Conservation (phyloP, 2,329 filamentous ascomycete species). For the Trichoderma cornu-damae region DNA sequence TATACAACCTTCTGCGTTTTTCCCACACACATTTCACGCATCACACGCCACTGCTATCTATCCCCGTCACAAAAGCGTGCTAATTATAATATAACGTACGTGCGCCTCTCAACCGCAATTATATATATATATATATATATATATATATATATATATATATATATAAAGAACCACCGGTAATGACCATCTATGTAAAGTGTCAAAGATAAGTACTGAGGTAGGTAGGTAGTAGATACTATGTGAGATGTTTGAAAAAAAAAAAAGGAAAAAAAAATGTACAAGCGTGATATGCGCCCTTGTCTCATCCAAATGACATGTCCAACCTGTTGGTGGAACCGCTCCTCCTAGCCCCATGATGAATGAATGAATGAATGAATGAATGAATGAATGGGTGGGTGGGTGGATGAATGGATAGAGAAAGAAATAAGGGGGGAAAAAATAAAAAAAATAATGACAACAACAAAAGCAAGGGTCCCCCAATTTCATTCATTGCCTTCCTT, state of each 20-base stretch:
- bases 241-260: too few species aligned
- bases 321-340: background rate
- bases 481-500: background rate
- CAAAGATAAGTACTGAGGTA: background rate
- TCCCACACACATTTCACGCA: too few species aligned
- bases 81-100: too few species aligned
- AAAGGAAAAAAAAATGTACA: background rate
- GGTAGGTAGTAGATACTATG: background rate
- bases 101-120: too few species aligned
- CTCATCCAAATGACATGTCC: constrained; percentile 9
- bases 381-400: too few species aligned
- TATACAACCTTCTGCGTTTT: too few species aligned
- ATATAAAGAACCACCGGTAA: background rate
- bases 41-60: too few species aligned
- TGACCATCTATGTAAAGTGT: background rate
- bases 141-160: too few species aligned
- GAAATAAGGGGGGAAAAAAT: background rate
- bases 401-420: background rate
- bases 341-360: background rate
- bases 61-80: too few species aligned
- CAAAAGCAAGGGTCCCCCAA: background rate
- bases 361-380: background rate
- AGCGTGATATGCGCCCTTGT: background rate
- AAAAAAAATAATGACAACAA: background rate
- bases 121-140: too few species aligned